Percentiles rank a stretch among this genome's conserved stretches.
phyloP scores from a whole-genome alignment of 306 rosid genomes.

The Carpinus fangiana region DNA sequence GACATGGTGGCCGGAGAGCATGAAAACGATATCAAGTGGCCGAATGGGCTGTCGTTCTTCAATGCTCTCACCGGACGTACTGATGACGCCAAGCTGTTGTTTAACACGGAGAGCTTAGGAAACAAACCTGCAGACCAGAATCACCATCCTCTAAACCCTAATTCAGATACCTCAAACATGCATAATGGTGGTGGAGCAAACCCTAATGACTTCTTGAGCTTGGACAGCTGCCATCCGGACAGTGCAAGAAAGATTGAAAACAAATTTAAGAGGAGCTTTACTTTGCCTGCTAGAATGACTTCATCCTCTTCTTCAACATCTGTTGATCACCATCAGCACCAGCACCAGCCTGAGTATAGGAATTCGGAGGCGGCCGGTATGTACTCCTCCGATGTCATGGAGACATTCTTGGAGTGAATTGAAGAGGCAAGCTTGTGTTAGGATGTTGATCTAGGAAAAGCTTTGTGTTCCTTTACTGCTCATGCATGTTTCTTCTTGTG shows the following conservation, averaged over 20 bases:
- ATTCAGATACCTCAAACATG: conserved; percentile 46
- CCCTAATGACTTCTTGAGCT: conserved; percentile 83
- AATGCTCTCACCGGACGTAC: conserved; percentile 81
- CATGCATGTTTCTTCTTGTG: conserved; percentile 28
- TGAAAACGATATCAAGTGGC: conserved; percentile 91
- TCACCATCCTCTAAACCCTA: conserved; percentile 39
- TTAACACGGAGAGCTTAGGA: conserved; percentile 67
- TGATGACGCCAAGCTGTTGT: conserved; percentile 78
- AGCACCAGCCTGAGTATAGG: conserved; percentile 50
- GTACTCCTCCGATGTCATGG: conserved; percentile 93
- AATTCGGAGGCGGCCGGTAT: conserved; percentile 62
- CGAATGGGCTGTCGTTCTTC: conserved; percentile 82
- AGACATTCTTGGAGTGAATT: conserved; percentile 80
- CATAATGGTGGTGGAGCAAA: conserved; percentile 42
- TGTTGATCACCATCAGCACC: conserved; percentile 69
- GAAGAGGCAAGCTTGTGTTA: conserved; percentile 9
- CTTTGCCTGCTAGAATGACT: conserved; percentile 79
- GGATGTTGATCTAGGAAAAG: conserved; percentile 60
- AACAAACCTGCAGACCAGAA: conserved; percentile 47
- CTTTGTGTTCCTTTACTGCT: conserved; percentile 42
- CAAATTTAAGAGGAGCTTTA: conserved; percentile 81
- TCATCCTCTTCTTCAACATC: conserved; percentile 88
- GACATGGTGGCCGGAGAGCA: conserved; percentile 72
- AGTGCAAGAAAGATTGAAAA: conserved; percentile 64
- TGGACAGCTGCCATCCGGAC: conserved; percentile 62